phyloP scores from a whole-genome alignment of 225 moss, liverwort and hornwort species.

The Marchantia polymorpha region DNA sequence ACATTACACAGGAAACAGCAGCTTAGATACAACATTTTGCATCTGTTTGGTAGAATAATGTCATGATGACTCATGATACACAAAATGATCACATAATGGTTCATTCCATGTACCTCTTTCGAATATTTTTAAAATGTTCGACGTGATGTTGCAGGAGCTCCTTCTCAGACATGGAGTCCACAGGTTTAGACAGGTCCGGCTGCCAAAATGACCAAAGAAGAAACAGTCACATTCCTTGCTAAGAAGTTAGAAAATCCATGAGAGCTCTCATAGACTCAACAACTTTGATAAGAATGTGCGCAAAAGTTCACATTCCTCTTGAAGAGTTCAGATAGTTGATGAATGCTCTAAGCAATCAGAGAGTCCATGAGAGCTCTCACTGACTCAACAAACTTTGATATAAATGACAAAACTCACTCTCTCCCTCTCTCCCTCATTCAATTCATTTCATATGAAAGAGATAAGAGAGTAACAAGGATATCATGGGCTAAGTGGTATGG shows the following conservation, averaged over 20 bases:
- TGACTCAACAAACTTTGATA: too few relatives aligned
- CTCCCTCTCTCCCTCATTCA: too few relatives aligned
- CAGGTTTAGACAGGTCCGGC: constrained; percentile 38
- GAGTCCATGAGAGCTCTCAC: too few relatives aligned
- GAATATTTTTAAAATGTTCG: constrained; percentile 63
- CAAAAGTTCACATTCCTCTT: too few relatives aligned
- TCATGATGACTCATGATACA: background rate
- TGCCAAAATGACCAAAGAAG: background rate
- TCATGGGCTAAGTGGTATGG: too few relatives aligned
- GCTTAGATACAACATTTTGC: too few relatives aligned
- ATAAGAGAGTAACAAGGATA: background rate
- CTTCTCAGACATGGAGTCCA: constrained; percentile 44
- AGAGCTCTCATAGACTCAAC: too few relatives aligned
- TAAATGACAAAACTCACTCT: too few relatives aligned
- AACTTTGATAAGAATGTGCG: too few relatives aligned
- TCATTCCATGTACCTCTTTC: constrained; percentile 55
- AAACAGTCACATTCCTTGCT: background rate
- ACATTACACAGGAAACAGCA: background rate
- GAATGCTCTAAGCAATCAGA: too few relatives aligned
- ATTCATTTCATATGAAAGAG: background rate
- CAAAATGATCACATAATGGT: background rate
- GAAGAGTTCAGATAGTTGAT: too few relatives aligned
- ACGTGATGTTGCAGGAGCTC: constrained; percentile 67
- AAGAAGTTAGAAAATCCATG: too few relatives aligned
- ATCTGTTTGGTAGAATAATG: background rate